These are phyloP conservation scores for Psilocybe cubensis DNA, from an alignment of 768 basidiomycete species.

Conservation along the genomic window DNA sequence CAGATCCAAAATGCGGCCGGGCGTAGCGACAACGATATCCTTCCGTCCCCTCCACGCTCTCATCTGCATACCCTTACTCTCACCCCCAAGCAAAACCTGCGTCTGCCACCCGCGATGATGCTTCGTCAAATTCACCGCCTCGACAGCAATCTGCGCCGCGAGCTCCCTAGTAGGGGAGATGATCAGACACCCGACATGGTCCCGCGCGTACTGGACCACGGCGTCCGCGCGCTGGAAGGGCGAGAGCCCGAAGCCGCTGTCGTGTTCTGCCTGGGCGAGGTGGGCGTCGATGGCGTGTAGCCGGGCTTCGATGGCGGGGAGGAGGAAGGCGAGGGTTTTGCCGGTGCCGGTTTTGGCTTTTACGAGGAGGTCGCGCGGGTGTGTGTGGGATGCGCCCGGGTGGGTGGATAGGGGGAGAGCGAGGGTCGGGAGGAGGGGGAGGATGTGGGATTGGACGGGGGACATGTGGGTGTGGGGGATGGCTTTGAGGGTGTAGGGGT, in stretches of 20 bases:
- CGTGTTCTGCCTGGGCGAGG: background rate
- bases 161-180: slow-evolving; percentile 91
- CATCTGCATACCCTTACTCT: slow-evolving; percentile 66
- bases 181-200: slow-evolving; percentile 71
- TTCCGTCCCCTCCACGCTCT: slow-evolving; percentile 65
- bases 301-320: slow-evolving; percentile 84
- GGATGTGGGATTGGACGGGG: slow-evolving; percentile 79
- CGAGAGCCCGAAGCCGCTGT: background rate
- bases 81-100: slow-evolving; percentile 78
- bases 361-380: slow-evolving; percentile 76
- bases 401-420: slow-evolving; percentile 43
- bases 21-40: slow-evolving; percentile 89
- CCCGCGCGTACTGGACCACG: slow-evolving; percentile 36
- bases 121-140: slow-evolving; percentile 67
- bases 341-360: slow-evolving; percentile 90
- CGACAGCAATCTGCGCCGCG: slow-evolving; percentile 87
- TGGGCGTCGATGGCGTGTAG: slow-evolving; percentile 56
- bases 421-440: slow-evolving; percentile 74
- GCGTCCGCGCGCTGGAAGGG: background rate
- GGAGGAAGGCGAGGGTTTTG: slow-evolving; percentile 87
- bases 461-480: slow-evolving; percentile 76
- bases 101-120: slow-evolving; percentile 71
- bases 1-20: slow-evolving; percentile 84
- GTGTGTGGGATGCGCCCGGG: slow-evolving; percentile 22
- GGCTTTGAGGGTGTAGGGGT: slow-evolving; percentile 53